Evolutionary conservation across 306 rosid species (phyloP).

Genomic region (Cicer yamashitae): DNA sequence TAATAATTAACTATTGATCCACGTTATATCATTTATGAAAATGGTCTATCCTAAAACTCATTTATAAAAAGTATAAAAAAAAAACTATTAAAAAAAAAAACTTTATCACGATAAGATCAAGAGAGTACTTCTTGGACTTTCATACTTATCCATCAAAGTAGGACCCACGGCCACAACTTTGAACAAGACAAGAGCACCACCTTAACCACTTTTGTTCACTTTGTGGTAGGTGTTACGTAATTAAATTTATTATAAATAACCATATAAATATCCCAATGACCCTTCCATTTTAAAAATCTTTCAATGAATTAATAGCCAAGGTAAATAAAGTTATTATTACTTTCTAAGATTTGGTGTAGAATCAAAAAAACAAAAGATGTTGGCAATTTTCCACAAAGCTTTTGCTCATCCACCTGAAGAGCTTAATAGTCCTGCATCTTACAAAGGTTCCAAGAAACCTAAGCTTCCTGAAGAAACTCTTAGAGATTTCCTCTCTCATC

Average conservation of each 20-base stretch:
- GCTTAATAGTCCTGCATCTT: constrained; percentile 91
- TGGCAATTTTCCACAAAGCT: constrained; percentile 89
- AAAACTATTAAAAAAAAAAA: neutral
- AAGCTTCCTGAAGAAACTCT: constrained; percentile 89
- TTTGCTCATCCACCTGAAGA: constrained; percentile 96
- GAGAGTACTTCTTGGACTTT: constrained; percentile 39
- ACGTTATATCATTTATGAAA: no score
- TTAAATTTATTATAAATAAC: neutral
- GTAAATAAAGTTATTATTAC: neutral
- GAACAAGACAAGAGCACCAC: constrained; percentile 33
- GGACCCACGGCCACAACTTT: constrained; percentile 50
- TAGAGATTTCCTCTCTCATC: constrained; percentile 66
- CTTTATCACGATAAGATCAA: constrained; percentile 30
- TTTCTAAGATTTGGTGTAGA: neutral
- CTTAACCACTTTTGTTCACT: constrained; percentile 18
- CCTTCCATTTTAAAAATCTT: constrained; percentile 20
- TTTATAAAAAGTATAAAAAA: no score
- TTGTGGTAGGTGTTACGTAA: constrained; percentile 18
- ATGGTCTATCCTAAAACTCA: no score
- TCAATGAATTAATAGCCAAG: neutral
- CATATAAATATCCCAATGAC: constrained; percentile 28
- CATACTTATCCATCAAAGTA: constrained; percentile 59
- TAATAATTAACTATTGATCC: no score
- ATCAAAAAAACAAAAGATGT: constrained; percentile 51
- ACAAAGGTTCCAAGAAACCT: constrained; percentile 69